Percentiles rank a stretch among this genome's conserved stretches.
Conservation (phyloP, 257 asterid species). For the Voacanga thouarsii region DNA sequence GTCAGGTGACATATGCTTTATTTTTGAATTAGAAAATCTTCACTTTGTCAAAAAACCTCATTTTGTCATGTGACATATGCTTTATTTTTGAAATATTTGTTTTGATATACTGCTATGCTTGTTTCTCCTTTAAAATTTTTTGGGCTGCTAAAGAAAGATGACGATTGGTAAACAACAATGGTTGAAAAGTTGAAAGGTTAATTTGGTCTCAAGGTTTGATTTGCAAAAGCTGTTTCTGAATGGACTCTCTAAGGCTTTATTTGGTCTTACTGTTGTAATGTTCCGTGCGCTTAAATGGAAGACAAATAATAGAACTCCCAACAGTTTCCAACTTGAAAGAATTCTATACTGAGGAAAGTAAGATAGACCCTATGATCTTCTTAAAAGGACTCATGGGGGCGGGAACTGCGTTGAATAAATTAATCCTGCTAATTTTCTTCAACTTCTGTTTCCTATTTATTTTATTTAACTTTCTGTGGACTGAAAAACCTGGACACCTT, state of each 20-base stretch:
- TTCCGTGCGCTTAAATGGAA: neutral
- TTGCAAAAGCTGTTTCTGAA: neutral
- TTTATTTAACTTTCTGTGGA: neutral
- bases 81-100: neutral
- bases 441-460: neutral
- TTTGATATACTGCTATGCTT: no score
- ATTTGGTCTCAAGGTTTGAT: neutral
- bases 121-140: neutral
- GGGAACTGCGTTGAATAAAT: neutral
- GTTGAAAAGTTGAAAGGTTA: neutral
- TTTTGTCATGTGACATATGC: neutral
- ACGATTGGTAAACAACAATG: neutral
- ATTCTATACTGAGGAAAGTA: neutral
- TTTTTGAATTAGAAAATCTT: no score
- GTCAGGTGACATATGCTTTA: no score
- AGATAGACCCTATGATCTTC: neutral
- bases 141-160: neutral
- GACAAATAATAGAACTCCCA: neutral
- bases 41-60: neutral
- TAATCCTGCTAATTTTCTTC: neutral
- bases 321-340: neutral
- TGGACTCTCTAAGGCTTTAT: neutral
- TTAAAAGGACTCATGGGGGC: neutral
- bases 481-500: neutral
- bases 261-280: no score